These are phyloP conservation scores for Aspergillus wentii DNA, from an alignment of 495 filamentous ascomycete species.

Conservation along the genomic window DNA sequence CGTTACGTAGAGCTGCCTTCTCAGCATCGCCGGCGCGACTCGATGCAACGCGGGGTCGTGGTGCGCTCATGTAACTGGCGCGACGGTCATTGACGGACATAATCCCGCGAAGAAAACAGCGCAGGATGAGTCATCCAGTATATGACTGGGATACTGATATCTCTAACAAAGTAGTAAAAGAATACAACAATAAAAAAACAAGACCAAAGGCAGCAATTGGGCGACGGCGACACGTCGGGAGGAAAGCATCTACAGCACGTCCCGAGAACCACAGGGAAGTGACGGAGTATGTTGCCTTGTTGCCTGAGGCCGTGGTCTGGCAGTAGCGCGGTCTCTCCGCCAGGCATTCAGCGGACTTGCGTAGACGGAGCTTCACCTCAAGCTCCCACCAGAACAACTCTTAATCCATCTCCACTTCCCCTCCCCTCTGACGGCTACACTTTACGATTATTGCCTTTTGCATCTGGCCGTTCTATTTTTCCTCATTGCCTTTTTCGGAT, in stretches of 20 bases:
- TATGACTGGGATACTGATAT: neutral
- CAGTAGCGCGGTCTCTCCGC: conserved; percentile 13
- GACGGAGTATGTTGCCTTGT: conserved; percentile 3
- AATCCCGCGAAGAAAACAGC: conserved; percentile 20
- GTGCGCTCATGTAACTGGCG: conserved; percentile 39
- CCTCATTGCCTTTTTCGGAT: conserved; percentile 10
- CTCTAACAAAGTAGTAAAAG: too few relatives aligned
- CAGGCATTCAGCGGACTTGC: conserved; percentile 39
- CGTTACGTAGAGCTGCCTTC: conserved; percentile 23
- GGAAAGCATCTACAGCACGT: conserved; percentile 1
- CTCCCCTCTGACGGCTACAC: conserved; percentile 6
- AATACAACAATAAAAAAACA: conserved; percentile 1
- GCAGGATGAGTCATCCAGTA: conserved; percentile 18
- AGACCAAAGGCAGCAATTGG: conserved; percentile 3
- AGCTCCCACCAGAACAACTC: conserved; percentile 21
- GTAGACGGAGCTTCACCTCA: conserved; percentile 34
- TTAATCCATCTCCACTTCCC: conserved; percentile 9
- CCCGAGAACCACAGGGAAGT: neutral
- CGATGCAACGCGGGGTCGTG: conserved; percentile 43
- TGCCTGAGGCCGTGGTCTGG: conserved; percentile 29
- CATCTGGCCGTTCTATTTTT: conserved; percentile 1
- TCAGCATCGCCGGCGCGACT: conserved; percentile 41
- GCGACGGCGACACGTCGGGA: conserved; percentile 6
- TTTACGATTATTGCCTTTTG: conserved; percentile 2
- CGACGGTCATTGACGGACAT: conserved; percentile 46